Conservation (phyloP, 2,329 filamentous ascomycete species). For the Sporothrix humicola region DNA sequence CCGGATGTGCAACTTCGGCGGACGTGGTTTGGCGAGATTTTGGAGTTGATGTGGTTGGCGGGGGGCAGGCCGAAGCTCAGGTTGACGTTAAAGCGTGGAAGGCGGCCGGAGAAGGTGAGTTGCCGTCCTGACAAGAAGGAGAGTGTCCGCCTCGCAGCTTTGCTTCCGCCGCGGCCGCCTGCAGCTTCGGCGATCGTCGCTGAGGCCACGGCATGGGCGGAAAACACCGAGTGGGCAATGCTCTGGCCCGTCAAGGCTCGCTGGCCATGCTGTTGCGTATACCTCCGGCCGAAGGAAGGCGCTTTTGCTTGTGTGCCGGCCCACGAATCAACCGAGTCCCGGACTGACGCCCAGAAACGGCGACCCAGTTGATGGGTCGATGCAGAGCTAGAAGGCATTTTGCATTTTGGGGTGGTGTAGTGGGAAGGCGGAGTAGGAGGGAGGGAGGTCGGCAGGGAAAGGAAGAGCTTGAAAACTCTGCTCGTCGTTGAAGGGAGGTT, state of each 20-base stretch:
- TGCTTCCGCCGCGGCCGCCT: constrained; percentile 21
- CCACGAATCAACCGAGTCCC: constrained; percentile 41
- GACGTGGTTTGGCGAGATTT: constrained; percentile 49
- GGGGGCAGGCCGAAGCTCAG: background rate
- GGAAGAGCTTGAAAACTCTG: constrained; percentile 1
- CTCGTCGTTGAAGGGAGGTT: background rate
- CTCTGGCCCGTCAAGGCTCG: constrained; percentile 31
- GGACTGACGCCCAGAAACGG: constrained; percentile 45
- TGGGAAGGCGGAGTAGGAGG: background rate
- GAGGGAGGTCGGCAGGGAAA: background rate
- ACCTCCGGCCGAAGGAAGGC: constrained; percentile 31
- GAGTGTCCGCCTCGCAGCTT: constrained; percentile 13
- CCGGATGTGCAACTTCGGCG: constrained; percentile 61
- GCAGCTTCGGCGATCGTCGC: constrained; percentile 23
- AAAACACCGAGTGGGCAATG: constrained; percentile 32
- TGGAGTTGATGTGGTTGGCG: constrained; percentile 26
- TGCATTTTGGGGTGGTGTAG: constrained; percentile 33
- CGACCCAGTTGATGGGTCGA: constrained; percentile 47
- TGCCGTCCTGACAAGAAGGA: constrained; percentile 30
- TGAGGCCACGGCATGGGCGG: constrained; percentile 17
- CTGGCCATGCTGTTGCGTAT: constrained; percentile 22
- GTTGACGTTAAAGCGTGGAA: background rate
- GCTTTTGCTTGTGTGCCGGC: constrained; percentile 33
- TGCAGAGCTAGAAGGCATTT: constrained; percentile 46
- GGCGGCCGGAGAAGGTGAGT: constrained; percentile 20